Evolutionary conservation across 73 alveolate species (phyloP).

Genomic region (Paramecium octaurelia): DNA sequence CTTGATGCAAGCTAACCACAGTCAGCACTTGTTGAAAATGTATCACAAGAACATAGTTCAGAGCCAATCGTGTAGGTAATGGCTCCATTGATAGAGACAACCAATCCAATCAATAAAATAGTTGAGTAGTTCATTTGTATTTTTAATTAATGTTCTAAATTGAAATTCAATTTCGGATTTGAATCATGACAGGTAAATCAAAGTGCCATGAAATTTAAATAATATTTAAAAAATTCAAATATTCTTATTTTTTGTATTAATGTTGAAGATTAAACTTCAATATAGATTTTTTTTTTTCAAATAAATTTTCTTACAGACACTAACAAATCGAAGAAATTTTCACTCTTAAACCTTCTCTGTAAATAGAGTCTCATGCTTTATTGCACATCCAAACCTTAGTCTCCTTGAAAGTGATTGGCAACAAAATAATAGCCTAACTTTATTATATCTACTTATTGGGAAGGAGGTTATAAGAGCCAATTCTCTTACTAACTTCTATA

Average conservation of each 20-base stretch:
- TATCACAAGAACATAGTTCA: not conserved
- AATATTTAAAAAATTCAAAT: not conserved
- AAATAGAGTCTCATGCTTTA: not conserved
- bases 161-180: not conserved
- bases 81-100: not conserved
- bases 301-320: not conserved
- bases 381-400: too few relatives aligned
- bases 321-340: not conserved
- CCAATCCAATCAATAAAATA: not conserved
- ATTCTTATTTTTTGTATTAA: not conserved
- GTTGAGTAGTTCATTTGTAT: not conserved
- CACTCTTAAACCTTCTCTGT: not conserved
- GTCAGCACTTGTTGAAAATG: not conserved
- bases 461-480: not conserved
- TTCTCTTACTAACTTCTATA: not conserved
- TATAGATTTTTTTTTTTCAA: not conserved
- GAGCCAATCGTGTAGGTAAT: not conserved
- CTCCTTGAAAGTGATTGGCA: too few relatives aligned
- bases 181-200: conserved; percentile 4
- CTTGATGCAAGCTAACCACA: not conserved
- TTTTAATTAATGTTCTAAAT: not conserved
- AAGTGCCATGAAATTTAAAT: not conserved
- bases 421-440: not conserved
- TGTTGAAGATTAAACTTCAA: not conserved
- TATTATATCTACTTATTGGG: not conserved